Percentiles rank a stretch among this genome's conserved stretches.
These are phyloP conservation scores for Scytalidium sp. DNA, from an alignment of 2,329 filamentous ascomycete species.

Conservation along the genomic window DNA sequence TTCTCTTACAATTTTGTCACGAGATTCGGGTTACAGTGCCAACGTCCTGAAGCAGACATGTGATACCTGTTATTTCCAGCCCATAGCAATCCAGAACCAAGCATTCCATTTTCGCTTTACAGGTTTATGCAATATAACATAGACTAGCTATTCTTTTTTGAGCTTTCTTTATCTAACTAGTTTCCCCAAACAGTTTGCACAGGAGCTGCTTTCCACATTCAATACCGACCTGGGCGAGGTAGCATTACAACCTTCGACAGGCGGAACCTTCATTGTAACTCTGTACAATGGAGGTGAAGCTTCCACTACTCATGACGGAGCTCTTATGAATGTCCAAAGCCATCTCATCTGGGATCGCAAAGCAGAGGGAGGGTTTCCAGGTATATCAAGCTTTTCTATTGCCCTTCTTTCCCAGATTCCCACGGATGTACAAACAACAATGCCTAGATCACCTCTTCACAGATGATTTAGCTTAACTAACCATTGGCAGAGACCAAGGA, in stretches of 20 bases:
- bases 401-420: background rate
- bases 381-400: constrained; percentile 33
- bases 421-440: too few relatives aligned
- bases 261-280: constrained; percentile 77
- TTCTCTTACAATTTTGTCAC: too few relatives aligned
- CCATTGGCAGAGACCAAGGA: constrained; percentile 70
- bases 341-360: constrained; percentile 85
- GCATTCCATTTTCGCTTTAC: too few relatives aligned
- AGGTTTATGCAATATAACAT: too few relatives aligned
- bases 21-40: too few relatives aligned
- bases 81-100: too few relatives aligned
- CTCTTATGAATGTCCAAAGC: constrained; percentile 35
- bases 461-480: constrained; percentile 1
- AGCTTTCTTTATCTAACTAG: background rate
- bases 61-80: too few relatives aligned
- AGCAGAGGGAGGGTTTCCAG: constrained; percentile 81
- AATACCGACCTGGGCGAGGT: constrained; percentile 80
- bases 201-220: constrained; percentile 95
- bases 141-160: too few relatives aligned
- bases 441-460: constrained; percentile 4
- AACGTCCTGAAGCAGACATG: too few relatives aligned
- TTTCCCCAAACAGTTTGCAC: constrained; percentile 64
- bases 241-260: constrained; percentile 78
- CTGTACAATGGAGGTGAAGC: constrained; percentile 43
- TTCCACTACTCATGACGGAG: constrained; percentile 11